Evolutionary conservation across 2,329 filamentous ascomycete genomes (phyloP).

Genomic region (Pseudocercospora fijiensis): DNA sequence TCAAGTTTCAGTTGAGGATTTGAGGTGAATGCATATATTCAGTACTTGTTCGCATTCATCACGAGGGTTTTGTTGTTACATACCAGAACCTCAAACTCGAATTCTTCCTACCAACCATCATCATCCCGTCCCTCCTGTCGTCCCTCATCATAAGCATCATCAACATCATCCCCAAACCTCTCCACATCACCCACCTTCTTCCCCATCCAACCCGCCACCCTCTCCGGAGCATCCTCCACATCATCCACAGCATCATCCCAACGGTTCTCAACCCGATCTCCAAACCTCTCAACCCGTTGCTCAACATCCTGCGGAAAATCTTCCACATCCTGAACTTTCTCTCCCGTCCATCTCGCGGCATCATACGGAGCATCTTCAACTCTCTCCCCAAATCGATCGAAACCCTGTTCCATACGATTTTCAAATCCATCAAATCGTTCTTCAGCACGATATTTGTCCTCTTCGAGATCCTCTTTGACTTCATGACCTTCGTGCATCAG

Average conservation of each 20-base stretch:
- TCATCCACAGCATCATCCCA: slow-evolving; percentile 38
- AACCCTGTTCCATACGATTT: slow-evolving; percentile 27
- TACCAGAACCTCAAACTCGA: no score
- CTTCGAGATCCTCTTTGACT: slow-evolving; percentile 33
- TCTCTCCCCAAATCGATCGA: slow-evolving; percentile 31
- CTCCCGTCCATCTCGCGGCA: slow-evolving; percentile 46
- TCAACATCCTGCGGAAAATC: slow-evolving; percentile 40
- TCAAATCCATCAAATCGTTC: slow-evolving; percentile 30
- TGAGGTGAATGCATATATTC: no score
- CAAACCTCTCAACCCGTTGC: slow-evolving; percentile 37
- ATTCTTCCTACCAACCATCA: slow-evolving; percentile 12
- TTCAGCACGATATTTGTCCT: slow-evolving; percentile 15
- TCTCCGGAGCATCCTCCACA: slow-evolving; percentile 40
- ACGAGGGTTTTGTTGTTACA: no score
- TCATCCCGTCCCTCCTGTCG: slow-evolving; percentile 35
- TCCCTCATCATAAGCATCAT: slow-evolving; percentile 47
- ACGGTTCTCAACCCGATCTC: slow-evolving; percentile 35
- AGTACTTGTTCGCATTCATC: no score
- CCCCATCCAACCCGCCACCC: slow-evolving; percentile 39
- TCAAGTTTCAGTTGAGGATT: no score
- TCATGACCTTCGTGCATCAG: slow-evolving; percentile 49
- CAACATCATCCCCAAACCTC: slow-evolving; percentile 45
- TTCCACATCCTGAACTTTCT: slow-evolving; percentile 45
- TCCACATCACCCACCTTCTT: slow-evolving; percentile 47
- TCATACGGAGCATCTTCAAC: slow-evolving; percentile 47